Evolutionary conservation across 2,329 filamentous ascomycete species (phyloP), one percentile per base, ranked within the genome.

Genomic region (Metarhizium anisopliae): DNA sequence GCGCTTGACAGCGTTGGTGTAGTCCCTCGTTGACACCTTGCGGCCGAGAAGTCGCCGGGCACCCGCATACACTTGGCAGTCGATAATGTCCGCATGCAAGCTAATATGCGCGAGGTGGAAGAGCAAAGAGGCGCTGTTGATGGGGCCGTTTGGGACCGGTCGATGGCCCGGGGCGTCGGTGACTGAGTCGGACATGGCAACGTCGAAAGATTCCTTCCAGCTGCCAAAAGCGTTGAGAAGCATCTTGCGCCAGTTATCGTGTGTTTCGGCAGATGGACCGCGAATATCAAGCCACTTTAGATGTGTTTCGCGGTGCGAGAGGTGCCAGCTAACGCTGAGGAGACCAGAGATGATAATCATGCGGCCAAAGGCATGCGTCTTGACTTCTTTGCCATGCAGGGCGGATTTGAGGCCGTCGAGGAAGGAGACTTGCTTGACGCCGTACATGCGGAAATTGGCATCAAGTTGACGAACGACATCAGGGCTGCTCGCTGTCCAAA

Each of bases 321-420:
- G 85, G 64, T 96, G 91, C 90, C 90, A 96, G 58, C 87, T 91
- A 5, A 96, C 89, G 61, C 89, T 94, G n/a, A 96, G 75, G 40
- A 96, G 74, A 0, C 92, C 91, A 1, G 89, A 89, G 86, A 96
- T 95, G 63, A 96, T 82, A 60, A 95, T 91, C 63, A 90, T 94
- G 51, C 91, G 84, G 1, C 91, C 91, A 66, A 96, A 95, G 0
- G 89, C 86, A 66, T 95, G 93, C 1, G 91, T 95, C 54, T 84
- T 83, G 16, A 96, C 90, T 51, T 83, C 83, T 60, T 92, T 83
- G 2, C 87, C 87, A 59, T 93, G 92, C 3, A 96, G 74, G 0
- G 89, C 93, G 56, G 85, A 84, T 71, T 94, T 95, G 25, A 96
- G 77, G 0, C 88, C 90, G 58, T 95, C 90, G 0, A 95, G 74